Base-by-base conservation (phyloP, 345 rosid species). In the Firmiana major region DNA sequence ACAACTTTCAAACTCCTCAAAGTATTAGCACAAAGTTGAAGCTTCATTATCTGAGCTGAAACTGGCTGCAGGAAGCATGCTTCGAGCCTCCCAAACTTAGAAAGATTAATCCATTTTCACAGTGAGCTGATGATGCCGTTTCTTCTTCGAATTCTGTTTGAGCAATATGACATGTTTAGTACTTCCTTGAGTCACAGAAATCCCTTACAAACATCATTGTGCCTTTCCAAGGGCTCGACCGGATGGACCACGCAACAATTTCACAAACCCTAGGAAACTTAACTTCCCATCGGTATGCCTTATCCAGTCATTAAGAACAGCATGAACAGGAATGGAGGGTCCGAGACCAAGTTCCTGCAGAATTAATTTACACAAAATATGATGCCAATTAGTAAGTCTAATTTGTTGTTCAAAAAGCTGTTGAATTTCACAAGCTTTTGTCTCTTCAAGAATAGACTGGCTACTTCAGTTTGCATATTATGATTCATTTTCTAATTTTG, bases 291-390 rank as follows among this genome's bases (percentile, higher is more conserved):
- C 99, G 0, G 87, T 77, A 77, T 92, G 97, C 69, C 98, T 86
- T 73, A 96, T 85, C 98, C 99, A 96, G 76, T 96, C 99, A 51
- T 89, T 86, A 58, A 97, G 91, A 81, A 94, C 97, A 6, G 90
- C 88, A 54, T 93, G 97, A 51, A 94, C 93, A 6, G 99, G 99
- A 51, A 97, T 84, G 0, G 97, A 86, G 55, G 98, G 97, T 54
- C 92, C 93, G 65, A 96, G 95, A 11, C 99, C 99, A 43, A 97
- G 97, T 85, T 97, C 99, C 99, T 97, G 91, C 83, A 77, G 19
- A 21, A 57, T 7, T 48, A 51, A 74, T 59, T 77, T 53, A 34
- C 17, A 15, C 15, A 22, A 68, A 21, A 24, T 34, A 60, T 42
- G 6, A 6, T 24, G 42, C 19, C 31, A 7, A 57, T 17, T 22